Conservation (phyloP, 75 land plant genomes). For the Picea glauca region DNA sequence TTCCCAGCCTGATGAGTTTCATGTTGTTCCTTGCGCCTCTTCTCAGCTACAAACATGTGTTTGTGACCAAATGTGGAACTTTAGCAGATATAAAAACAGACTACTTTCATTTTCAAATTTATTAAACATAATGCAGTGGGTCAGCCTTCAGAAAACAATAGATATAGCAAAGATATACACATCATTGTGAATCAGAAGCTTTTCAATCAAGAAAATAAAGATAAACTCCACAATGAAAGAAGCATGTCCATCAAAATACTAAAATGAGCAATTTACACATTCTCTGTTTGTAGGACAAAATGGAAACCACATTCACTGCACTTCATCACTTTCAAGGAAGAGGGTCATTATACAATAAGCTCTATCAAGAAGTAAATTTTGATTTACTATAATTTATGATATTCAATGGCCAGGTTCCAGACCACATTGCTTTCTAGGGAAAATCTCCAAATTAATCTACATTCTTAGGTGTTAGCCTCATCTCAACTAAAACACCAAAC, state of each 20-base stretch:
- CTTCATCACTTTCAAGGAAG: too few relatives aligned
- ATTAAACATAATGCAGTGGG: not conserved
- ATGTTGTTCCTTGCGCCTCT: slow-evolving; percentile 6
- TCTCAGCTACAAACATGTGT: not conserved
- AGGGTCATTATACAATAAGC: too few relatives aligned
- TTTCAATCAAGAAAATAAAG: not conserved
- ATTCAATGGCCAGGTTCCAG: too few relatives aligned
- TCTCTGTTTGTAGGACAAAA: not conserved
- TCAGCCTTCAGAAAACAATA: not conserved
- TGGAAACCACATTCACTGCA: too few relatives aligned
- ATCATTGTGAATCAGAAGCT: not conserved
- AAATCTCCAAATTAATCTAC: too few relatives aligned
- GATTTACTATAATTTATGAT: too few relatives aligned
- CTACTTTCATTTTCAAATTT: not conserved
- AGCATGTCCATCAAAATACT: not conserved
- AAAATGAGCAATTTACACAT: not conserved
- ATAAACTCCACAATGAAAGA: not conserved
- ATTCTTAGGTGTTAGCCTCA: too few relatives aligned
- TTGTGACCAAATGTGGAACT: not conserved
- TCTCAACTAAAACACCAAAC: too few relatives aligned
- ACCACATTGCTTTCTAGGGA: too few relatives aligned
- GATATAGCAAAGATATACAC: not conserved
- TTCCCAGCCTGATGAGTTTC: slow-evolving; percentile 9
- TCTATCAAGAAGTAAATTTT: too few relatives aligned
- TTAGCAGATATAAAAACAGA: not conserved